phyloP scores from a whole-genome alignment of 345 rosid species.

The Salix udensis region DNA sequence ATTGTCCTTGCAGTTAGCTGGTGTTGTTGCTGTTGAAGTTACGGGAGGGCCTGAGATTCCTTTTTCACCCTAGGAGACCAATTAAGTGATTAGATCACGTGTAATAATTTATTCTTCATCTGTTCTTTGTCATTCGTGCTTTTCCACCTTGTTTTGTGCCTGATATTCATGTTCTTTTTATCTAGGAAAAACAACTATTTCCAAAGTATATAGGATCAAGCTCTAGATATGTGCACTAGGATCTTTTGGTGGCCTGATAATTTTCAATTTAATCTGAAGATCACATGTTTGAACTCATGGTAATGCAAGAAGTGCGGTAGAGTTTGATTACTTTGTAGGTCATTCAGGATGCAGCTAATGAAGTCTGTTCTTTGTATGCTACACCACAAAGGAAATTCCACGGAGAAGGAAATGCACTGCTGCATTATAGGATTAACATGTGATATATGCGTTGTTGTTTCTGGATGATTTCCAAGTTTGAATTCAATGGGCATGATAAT shows the following conservation, averaged over 20 bases:
- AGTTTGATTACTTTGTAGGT: neutral
- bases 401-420: neutral
- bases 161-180: neutral
- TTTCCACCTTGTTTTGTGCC: neutral
- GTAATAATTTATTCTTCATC: neutral
- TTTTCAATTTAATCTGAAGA: neutral
- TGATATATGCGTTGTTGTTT: neutral
- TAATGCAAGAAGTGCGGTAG: neutral
- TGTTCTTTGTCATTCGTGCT: neutral
- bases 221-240: neutral
- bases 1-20: conserved; percentile 40
- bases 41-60: conserved; percentile 92
- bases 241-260: neutral
- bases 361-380: neutral
- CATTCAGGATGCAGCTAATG: neutral
- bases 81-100: conserved; percentile 22
- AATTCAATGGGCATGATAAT: neutral
- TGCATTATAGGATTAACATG: neutral
- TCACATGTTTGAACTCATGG: neutral
- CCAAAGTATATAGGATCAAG: neutral
- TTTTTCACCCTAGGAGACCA: conserved; percentile 73
- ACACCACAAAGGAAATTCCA: neutral
- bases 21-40: conserved; percentile 78
- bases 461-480: neutral
- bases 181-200: no score